phyloP scores from a whole-genome alignment of 2,329 filamentous ascomycete species.

The Bipolaris bicolor region DNA sequence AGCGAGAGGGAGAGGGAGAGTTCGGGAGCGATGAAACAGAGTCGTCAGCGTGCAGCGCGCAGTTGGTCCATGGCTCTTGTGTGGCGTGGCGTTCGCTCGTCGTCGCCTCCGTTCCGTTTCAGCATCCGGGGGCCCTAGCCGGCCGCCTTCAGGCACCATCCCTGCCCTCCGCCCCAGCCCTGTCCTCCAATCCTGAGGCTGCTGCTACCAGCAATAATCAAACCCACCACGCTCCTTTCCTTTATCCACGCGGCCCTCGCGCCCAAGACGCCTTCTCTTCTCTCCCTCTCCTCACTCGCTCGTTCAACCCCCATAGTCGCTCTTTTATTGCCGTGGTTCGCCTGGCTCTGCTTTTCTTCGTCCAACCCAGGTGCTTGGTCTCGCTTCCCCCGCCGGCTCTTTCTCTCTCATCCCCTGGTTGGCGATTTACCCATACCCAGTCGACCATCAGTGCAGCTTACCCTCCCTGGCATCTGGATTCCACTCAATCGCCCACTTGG shows the following conservation, averaged over 20 bases:
- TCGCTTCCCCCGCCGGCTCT: slow-evolving; percentile 34
- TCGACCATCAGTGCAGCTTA: slow-evolving; percentile 30
- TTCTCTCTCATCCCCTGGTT: slow-evolving; percentile 41
- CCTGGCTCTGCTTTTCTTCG: slow-evolving; percentile 33
- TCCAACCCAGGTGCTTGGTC: slow-evolving; percentile 25
- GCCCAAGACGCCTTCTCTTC: slow-evolving; percentile 11
- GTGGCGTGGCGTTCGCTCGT: slow-evolving; percentile 26
- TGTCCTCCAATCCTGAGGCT: slow-evolving; percentile 26
- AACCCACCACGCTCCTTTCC: slow-evolving; percentile 28
- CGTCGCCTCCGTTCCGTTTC: slow-evolving; percentile 19
- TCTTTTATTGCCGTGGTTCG: slow-evolving; percentile 26
- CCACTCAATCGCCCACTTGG: slow-evolving; percentile 28
- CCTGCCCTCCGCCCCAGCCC: slow-evolving; percentile 16
- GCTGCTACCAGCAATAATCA: slow-evolving; percentile 29
- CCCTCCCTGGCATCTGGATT: slow-evolving; percentile 34
- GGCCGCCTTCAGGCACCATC: slow-evolving; percentile 12
- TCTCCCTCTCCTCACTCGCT: slow-evolving; percentile 6
- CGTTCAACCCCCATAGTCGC: slow-evolving; percentile 18
- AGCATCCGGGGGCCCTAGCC: slow-evolving; percentile 22
- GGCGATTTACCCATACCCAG: slow-evolving; percentile 21
- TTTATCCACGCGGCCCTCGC: slow-evolving; percentile 26
- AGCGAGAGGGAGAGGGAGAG: slow-evolving; percentile 9
- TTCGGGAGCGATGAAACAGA: slow-evolving; percentile 34
- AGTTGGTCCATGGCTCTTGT: slow-evolving; percentile 15
- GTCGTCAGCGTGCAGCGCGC: background rate